Base-by-base conservation (phyloP, 106 monocot species). In the Agapanthus africanus region DNA sequence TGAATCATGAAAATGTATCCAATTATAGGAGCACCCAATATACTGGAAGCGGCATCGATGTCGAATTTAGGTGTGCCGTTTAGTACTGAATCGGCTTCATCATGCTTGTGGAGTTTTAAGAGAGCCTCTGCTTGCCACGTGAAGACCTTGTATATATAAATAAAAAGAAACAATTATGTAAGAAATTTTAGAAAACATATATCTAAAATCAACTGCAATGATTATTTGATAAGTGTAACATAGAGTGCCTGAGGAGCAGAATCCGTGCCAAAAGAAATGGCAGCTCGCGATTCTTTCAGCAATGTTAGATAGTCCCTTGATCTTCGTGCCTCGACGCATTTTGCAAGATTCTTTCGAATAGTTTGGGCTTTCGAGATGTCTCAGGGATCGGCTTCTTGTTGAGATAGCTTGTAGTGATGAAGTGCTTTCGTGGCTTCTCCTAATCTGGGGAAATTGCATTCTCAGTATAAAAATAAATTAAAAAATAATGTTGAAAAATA, bases 61-160 rank as follows among this genome's bases (percentile, higher is more conserved):
- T 83, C 81, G 22, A 88, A 91, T 25, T 72, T 75, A 2, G 88
- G 85, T 11, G 81, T 74, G 26, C 28, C 64, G 6, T 22, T 70
- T 4, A 81, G 41, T 33, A 78, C 77, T n/a, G 68, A 54, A 27
- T 82, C 85, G 0, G 94, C 94, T 35, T 91, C 94, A 9, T 91
- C 81, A 27, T 94, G 87, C 61, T 71, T 87, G 11, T 68, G 73
- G 37, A 91, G 87, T 59, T 75, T 90, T 21, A 94, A 44, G 6
- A 91, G 80, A 3, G 94, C 87, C 73, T 94, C 94, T 54, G 83
- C 85, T 81, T 87, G 76, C 42, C 65, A 67, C 16, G 91, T 82
- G 63, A 83, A 76, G 1, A 87, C 87, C 90, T 93, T 70, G n/a
- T n/a, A n/a, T n/a, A 28, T n/a, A n/a, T n/a, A n/a, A n/a, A n/a